Conservation (phyloP, 768 basidiomycete genomes). For the Tylopilus rubrobrunneus region DNA sequence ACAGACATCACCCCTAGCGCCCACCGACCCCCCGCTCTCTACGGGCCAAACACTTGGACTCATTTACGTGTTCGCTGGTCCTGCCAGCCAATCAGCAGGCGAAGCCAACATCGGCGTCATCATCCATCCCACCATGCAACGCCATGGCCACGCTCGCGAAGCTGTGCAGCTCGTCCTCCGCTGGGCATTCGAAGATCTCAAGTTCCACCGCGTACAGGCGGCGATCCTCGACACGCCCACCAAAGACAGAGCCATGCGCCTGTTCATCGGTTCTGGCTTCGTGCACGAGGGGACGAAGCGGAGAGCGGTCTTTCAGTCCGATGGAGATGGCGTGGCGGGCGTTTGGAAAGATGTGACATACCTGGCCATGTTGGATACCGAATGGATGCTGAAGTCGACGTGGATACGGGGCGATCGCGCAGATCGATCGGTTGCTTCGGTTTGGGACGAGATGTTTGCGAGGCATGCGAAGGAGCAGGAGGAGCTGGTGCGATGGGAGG, state of each 20-base stretch:
- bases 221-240: slow-evolving; percentile 43
- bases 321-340: slow-evolving; percentile 31
- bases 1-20: not conserved
- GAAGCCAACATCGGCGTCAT: slow-evolving; percentile 59
- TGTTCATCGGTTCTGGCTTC: slow-evolving; percentile 54
- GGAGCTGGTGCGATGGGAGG: slow-evolving; percentile 52
- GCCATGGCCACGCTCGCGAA: slow-evolving; percentile 42
- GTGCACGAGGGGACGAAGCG: slow-evolving; percentile 61
- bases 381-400: slow-evolving; percentile 44
- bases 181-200: slow-evolving; percentile 40
- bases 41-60: slow-evolving; percentile 12
- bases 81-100: slow-evolving; percentile 19
- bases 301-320: slow-evolving; percentile 45
- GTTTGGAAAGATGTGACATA: slow-evolving; percentile 61
- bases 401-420: slow-evolving; percentile 8
- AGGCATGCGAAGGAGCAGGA: slow-evolving; percentile 58
- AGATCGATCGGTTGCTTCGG: slow-evolving; percentile 31
- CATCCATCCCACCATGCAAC: slow-evolving; percentile 34
- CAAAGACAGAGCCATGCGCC: slow-evolving; percentile 40
- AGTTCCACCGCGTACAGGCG: slow-evolving; percentile 33
- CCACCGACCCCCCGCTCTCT: not conserved
- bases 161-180: slow-evolving; percentile 44
- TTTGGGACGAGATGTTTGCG: slow-evolving; percentile 62
- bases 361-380: slow-evolving; percentile 58
- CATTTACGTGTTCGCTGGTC: slow-evolving; percentile 25